A percentile compares a stretch with the other conserved stretches of the same genome.
Evolutionary conservation across 2,329 filamentous ascomycete genomes (phyloP).

Genomic region (Aspergillus versicolor): DNA sequence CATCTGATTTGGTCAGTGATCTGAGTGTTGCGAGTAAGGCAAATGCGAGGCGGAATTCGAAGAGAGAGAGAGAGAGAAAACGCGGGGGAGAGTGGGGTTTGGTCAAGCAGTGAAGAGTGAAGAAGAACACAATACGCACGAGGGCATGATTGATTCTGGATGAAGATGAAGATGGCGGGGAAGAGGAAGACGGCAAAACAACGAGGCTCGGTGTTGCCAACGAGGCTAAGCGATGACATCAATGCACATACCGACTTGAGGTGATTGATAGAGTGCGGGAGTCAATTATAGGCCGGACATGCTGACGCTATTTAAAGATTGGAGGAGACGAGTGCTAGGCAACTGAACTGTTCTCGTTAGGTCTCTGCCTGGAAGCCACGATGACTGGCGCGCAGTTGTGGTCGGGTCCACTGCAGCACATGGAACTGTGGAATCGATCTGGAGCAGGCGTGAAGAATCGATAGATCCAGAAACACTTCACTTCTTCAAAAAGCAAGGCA

Average conservation of each 20-base stretch:
- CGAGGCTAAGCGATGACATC: slow-evolving; percentile 3
- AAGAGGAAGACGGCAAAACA: neutral
- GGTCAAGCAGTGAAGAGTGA: neutral
- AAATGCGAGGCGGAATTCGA: neutral
- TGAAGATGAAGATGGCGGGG: neutral
- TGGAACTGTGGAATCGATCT: neutral
- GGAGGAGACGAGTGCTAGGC: neutral
- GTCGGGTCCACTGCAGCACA: slow-evolving; percentile 7
- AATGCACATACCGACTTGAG: neutral
- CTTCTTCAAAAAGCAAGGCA: neutral
- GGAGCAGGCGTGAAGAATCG: neutral
- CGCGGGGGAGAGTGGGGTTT: neutral
- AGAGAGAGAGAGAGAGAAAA: neutral
- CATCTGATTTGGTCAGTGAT: slow-evolving; percentile 19
- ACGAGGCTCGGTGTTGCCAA: neutral
- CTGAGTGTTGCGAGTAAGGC: neutral
- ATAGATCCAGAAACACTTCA: slow-evolving; percentile 2
- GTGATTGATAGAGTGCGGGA: neutral
- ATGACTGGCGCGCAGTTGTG: neutral
- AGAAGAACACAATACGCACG: slow-evolving; percentile 9
- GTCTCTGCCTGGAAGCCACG: neutral
- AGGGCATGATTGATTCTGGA: neutral
- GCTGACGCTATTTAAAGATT: neutral
- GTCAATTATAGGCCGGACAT: neutral
- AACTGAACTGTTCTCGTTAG: neutral